Evolutionary conservation across 73 alveolate genomes (phyloP), one percentile per base, ranked within the genome.

Genomic region (Paramecium biaurelia): DNA sequence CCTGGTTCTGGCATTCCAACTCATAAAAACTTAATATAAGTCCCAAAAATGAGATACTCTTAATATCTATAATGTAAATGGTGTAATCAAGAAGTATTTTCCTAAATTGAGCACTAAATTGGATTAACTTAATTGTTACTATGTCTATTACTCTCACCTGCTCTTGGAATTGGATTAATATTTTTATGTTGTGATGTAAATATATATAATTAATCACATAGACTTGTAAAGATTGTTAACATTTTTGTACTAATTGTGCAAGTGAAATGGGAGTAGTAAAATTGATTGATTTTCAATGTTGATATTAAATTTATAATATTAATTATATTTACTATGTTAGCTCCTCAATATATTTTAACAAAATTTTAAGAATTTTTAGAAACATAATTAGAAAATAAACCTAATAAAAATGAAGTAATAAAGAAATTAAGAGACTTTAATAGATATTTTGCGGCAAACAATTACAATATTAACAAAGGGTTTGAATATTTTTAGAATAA

Each of bases 401-500:
- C 84, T 4, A 63, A 63, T 20, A 63, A 63, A 63, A 63, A 63
- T 32, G 84, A 63, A 63, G 84, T 63, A 26, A 30, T 63, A 63
- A 63, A 63, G 45, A 63, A 63, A 63, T 63, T 63, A 32, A 63
- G 84, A 63, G 84, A 63, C 41, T 63, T 63, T 32, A 63, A 63
- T 32, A 63, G 84, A 63, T 63, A 63, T 63, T 63, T 63, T 32
- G 45, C 45, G 6, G 84, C 84, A 30, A 63, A 63, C 28, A 63
- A 26, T 63, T 63, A 63, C 28, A 63, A 32, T 18, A 26, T 63
- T 30, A 24, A 12, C 45, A 63, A 63, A 26, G 84, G 84, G 24
- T 30, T 63, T 30, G 84, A 63, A 63, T 63, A 63, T 32, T 15
- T 63, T 30, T 63, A 63, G 45, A 32, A 32, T 5, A 30, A 63